phyloP scores from a whole-genome alignment of 139 green algal species.

The Raphidocelis subcapitata region DNA sequence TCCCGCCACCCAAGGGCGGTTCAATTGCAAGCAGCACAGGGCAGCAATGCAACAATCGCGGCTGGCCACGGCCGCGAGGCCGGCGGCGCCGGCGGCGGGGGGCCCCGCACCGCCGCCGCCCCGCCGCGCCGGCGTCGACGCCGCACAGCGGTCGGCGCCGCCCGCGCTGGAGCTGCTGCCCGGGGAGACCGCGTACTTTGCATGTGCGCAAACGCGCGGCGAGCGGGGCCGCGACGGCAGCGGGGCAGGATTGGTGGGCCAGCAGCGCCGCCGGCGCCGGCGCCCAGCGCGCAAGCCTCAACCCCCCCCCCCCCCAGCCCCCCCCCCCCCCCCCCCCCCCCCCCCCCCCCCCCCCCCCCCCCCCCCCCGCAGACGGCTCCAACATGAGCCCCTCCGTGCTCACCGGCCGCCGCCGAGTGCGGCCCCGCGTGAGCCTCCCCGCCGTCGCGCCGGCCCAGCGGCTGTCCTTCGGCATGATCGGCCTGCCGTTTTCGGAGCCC shows the following conservation, averaged over 20 bases:
- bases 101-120: neutral
- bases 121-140: neutral
- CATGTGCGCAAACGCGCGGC: too few species aligned
- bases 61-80: neutral
- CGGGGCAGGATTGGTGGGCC: too few species aligned
- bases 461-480: slow-evolving; percentile 16
- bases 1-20: neutral
- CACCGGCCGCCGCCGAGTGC: slow-evolving; percentile 33
- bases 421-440: slow-evolving; percentile 9
- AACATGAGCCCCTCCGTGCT: slow-evolving; percentile 38
- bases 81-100: neutral
- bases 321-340: too few species aligned
- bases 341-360: too few species aligned
- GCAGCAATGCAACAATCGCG: neutral
- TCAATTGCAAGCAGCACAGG: too few species aligned
- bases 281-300: too few species aligned
- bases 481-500: slow-evolving; percentile 38
- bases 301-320: too few species aligned
- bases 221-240: too few species aligned
- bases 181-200: slow-evolving; percentile 42
- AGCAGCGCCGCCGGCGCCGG: too few species aligned
- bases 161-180: neutral
- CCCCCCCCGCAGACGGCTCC: too few species aligned
- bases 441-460: slow-evolving; percentile 6
- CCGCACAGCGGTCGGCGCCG: neutral